These are phyloP conservation scores for Oldenlandia corymbosa DNA, from an alignment of 257 asterid genomes.

Conservation along the genomic window DNA sequence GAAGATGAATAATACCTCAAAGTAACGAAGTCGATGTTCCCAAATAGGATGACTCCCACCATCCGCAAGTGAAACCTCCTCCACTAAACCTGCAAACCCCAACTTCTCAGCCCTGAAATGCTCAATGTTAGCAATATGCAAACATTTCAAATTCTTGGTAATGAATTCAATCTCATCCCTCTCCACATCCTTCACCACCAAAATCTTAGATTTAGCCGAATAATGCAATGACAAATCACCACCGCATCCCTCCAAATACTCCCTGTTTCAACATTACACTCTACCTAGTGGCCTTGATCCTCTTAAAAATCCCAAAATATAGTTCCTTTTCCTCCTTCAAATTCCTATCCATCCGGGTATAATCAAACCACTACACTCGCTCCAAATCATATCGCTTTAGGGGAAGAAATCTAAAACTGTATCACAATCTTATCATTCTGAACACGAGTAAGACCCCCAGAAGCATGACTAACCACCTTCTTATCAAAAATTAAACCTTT, in stretches of 20 bases:
- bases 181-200: too few species aligned
- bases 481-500: slow-evolving; percentile 85
- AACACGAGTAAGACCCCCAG: slow-evolving; percentile 78
- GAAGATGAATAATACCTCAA: too few species aligned
- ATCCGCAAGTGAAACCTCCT: slow-evolving; percentile 85
- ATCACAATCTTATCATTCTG: slow-evolving; percentile 91
- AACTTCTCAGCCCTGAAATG: too few species aligned
- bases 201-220: slow-evolving; percentile 74
- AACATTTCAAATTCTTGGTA: too few species aligned
- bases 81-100: too few species aligned
- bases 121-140: too few species aligned
- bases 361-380: slow-evolving; percentile 92
- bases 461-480: slow-evolving; percentile 92
- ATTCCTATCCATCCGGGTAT: slow-evolving; percentile 93
- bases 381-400: slow-evolving; percentile 97
- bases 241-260: slow-evolving; percentile 96
- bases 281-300: slow-evolving; percentile 83
- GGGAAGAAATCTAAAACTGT: slow-evolving; percentile 91
- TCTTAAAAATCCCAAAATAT: slow-evolving; percentile 89
- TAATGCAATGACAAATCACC: slow-evolving; percentile 84
- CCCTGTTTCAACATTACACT: slow-evolving; percentile 92
- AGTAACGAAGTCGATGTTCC: too few species aligned
- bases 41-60: too few species aligned
- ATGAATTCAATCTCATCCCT: too few species aligned
- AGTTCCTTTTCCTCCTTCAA: slow-evolving; percentile 95